Evolutionary conservation across 306 rosid species (phyloP).

Genomic region (Chamaecrista fasciculata): DNA sequence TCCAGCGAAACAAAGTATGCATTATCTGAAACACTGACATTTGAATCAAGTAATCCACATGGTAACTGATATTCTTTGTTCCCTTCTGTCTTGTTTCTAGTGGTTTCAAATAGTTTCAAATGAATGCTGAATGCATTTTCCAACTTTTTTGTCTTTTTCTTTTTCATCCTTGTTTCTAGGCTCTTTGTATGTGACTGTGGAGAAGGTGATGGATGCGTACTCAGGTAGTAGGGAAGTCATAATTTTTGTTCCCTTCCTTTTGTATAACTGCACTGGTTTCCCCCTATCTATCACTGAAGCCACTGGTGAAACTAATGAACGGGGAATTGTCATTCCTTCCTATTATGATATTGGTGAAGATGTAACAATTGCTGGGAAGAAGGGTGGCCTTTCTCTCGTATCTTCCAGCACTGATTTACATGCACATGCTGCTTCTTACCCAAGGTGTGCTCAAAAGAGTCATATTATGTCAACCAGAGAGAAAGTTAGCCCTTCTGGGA

Average conservation of each 20-base stretch:
- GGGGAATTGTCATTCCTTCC: constrained; percentile 59
- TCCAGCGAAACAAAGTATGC: constrained; percentile 70
- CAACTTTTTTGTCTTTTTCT: constrained; percentile 24
- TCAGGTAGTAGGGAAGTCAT: constrained; percentile 81
- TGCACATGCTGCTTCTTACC: constrained; percentile 31
- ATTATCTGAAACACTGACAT: constrained; percentile 58
- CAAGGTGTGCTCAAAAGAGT: constrained; percentile 31
- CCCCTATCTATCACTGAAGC: constrained; percentile 62
- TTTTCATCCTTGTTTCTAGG: constrained; percentile 46
- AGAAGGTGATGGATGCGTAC: constrained; percentile 78
- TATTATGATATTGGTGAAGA: constrained; percentile 50
- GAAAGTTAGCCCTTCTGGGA: constrained; percentile 31
- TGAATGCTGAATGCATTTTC: constrained; percentile 20
- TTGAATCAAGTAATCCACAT: constrained; percentile 48
- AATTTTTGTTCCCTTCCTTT: constrained; percentile 73
- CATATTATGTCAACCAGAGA: constrained; percentile 58
- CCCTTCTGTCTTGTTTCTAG: constrained; percentile 7
- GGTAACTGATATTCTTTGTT: constrained; percentile 40
- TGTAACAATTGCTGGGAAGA: constrained; percentile 39
- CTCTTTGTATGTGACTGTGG: constrained; percentile 62
- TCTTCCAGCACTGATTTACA: constrained; percentile 37
- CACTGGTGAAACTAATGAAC: constrained; percentile 44
- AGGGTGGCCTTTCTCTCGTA: constrained; percentile 66
- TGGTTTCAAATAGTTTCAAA: background rate
- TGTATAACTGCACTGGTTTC: constrained; percentile 85